A percentile compares a stretch with the other conserved stretches of the same genome.
Conservation (phyloP, 2,329 filamentous ascomycete genomes). For the Stagonosporopsis cucurbitacearum region DNA sequence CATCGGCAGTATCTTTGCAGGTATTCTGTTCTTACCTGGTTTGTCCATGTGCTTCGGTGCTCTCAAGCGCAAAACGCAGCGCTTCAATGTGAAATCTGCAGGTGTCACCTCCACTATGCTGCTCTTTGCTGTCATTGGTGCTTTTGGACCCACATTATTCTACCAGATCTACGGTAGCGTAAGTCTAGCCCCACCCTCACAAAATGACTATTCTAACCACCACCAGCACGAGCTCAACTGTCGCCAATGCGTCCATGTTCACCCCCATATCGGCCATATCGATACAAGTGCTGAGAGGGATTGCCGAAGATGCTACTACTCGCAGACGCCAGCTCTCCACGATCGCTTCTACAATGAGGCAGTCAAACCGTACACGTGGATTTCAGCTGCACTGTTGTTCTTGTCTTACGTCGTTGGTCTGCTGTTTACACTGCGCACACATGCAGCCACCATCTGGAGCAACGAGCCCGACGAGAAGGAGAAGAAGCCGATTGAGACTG, state of each 20-base stretch:
- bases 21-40: constrained; percentile 91
- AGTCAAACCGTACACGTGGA: constrained; percentile 91
- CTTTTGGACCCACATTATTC: constrained; percentile 94
- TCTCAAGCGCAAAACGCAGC: constrained; percentile 95
- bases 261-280: constrained; percentile 48
- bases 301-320: constrained; percentile 93
- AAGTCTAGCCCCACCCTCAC: constrained; percentile 9
- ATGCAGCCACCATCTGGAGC: constrained; percentile 97
- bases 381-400: constrained; percentile 84
- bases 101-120: constrained; percentile 98
- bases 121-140: constrained; percentile 91
- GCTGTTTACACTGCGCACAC: constrained; percentile 93
- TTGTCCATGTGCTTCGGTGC: constrained; percentile 99
- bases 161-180: constrained; percentile 97
- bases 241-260: constrained; percentile 61
- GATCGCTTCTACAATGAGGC: constrained; percentile 91
- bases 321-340: constrained; percentile 80
- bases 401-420: constrained; percentile 92
- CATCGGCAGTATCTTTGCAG: constrained; percentile 96
- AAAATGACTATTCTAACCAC: constrained; percentile 41
- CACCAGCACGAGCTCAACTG: constrained; percentile 87
- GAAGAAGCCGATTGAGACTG: constrained; percentile 54
- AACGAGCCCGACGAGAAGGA: constrained; percentile 65
- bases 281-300: constrained; percentile 64
- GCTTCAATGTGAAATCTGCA: constrained; percentile 95